Evolutionary conservation across 1,284 basidiomycete species (phyloP), one percentile per base, ranked within the genome.

Genomic region (Amylostereum areolatum): DNA sequence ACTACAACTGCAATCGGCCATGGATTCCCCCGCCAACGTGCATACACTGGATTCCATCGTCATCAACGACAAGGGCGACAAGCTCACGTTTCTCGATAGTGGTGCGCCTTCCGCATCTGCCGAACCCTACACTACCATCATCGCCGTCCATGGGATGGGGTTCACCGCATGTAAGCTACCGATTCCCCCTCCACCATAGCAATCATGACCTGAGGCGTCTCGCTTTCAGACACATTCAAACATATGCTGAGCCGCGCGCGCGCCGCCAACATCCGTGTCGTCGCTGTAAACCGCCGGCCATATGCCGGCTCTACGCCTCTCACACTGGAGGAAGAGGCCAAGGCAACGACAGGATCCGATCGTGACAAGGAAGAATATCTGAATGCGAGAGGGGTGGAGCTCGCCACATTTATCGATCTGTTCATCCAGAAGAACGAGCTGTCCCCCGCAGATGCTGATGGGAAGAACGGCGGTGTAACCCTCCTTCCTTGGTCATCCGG

Each of bases 401-500:
- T 71, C 10, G 60, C 57, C 0, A 52, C 42, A 0, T 72, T 72
- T 51, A 59, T 71, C 36, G 58, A 65, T 43, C 49, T 40, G 2
- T 67, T 72, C 48, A 65, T 67, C 27, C 34, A 60, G 37, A 40
- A 55, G 28, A 45, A 64, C 31, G 35, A 57, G 1, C 50, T 71
- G 9, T 65, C 67, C 5, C 52, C 59, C 0, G 53, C 63, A 9
- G 62, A 62, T 30, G 27, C 42, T 1, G 64, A 65, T 29, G 54
- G 60, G 0, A 55, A 59, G 32, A 39, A 46, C 1, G 70, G 71
- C 1, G 70, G 71, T 1, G 51, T 69, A 12, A 57, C 59, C 0
- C 37, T 73, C 4, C 47, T 69, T 1, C 70, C 69, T 3, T 73
- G 70, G 69, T 72, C 70, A 2, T 39, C 67, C 2, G 72, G 70